These are phyloP conservation scores for Coniosporium tulheliwenetii DNA, from an alignment of 2,329 filamentous ascomycete species.

Conservation along the genomic window DNA sequence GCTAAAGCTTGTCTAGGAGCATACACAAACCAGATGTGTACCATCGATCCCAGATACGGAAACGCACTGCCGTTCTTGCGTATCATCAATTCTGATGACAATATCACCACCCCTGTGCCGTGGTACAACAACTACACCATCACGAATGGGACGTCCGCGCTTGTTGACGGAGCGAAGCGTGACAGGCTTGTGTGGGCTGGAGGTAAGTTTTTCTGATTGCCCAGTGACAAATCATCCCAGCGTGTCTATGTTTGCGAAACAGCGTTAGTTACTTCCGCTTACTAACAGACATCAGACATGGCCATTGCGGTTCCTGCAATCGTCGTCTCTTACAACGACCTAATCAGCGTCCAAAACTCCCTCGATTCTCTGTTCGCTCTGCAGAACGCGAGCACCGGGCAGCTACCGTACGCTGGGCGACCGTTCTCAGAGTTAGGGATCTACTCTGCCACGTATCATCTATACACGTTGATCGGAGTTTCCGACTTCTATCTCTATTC, in stretches of 20 bases:
- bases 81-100: slow-evolving; percentile 14
- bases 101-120: slow-evolving; percentile 3
- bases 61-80: slow-evolving; percentile 19
- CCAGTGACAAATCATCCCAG: too few species aligned
- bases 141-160: slow-evolving; percentile 18
- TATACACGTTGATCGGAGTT: slow-evolving; percentile 31
- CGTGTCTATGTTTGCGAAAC: too few species aligned
- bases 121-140: slow-evolving; percentile 28
- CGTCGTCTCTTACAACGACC: slow-evolving; percentile 38
- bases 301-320: slow-evolving; percentile 38
- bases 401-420: slow-evolving; percentile 34
- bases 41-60: slow-evolving; percentile 18
- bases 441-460: slow-evolving; percentile 39
- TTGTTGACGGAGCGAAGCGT: slow-evolving; percentile 41
- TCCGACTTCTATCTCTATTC: slow-evolving; percentile 29
- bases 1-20: slow-evolving; percentile 9
- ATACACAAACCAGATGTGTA: slow-evolving; percentile 23
- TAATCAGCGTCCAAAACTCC: slow-evolving; percentile 33
- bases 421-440: slow-evolving; percentile 19
- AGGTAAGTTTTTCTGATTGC: not conserved
- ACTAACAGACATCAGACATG: slow-evolving; percentile 28
- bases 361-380: slow-evolving; percentile 31
- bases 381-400: slow-evolving; percentile 25
- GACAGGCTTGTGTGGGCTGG: slow-evolving; percentile 46
- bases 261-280: too few species aligned